These are phyloP conservation scores for Allantophomopsis cytisporea DNA, from an alignment of 2,329 filamentous ascomycete species.

Conservation along the genomic window DNA sequence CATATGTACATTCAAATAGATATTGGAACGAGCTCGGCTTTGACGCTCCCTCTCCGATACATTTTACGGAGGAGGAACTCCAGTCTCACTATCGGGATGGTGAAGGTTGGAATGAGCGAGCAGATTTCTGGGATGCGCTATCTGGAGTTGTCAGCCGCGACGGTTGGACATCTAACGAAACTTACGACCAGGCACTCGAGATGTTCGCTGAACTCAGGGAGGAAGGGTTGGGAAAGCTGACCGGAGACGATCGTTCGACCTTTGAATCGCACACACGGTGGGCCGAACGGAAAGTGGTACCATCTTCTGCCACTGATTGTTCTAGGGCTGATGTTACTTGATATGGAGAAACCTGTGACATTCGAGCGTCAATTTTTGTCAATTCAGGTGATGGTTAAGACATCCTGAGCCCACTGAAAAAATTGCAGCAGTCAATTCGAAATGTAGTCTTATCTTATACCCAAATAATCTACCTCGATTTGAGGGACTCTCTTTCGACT, in stretches of 20 bases:
- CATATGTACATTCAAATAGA: conserved; percentile 8
- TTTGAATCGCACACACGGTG: conserved; percentile 20
- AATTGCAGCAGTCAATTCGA: too few relatives aligned
- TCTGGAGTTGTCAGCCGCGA: conserved; percentile 20
- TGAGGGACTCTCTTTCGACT: too few relatives aligned
- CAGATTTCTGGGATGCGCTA: conserved; percentile 22
- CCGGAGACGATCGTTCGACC: conserved; percentile 16
- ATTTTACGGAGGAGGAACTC: conserved; percentile 9
- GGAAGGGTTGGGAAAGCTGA: conserved; percentile 15
- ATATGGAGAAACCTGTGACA: too few relatives aligned
- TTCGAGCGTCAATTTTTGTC: too few relatives aligned
- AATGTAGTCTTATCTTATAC: too few relatives aligned
- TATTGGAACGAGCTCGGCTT: conserved; percentile 18
- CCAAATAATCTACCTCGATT: too few relatives aligned
- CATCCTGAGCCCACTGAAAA: too few relatives aligned
- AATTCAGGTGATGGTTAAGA: too few relatives aligned
- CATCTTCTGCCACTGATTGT: not conserved
- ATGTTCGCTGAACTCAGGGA: conserved; percentile 21
- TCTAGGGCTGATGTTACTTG: too few relatives aligned
- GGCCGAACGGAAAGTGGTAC: conserved; percentile 7
- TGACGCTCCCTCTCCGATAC: conserved; percentile 16
- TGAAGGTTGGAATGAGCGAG: conserved; percentile 16
- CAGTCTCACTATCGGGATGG: conserved; percentile 10
- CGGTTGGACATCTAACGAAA: conserved; percentile 22
- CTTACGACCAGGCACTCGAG: conserved; percentile 19